phyloP scores from a whole-genome alignment of 2,329 filamentous ascomycete genomes.

The Rugonectria rugulosa region DNA sequence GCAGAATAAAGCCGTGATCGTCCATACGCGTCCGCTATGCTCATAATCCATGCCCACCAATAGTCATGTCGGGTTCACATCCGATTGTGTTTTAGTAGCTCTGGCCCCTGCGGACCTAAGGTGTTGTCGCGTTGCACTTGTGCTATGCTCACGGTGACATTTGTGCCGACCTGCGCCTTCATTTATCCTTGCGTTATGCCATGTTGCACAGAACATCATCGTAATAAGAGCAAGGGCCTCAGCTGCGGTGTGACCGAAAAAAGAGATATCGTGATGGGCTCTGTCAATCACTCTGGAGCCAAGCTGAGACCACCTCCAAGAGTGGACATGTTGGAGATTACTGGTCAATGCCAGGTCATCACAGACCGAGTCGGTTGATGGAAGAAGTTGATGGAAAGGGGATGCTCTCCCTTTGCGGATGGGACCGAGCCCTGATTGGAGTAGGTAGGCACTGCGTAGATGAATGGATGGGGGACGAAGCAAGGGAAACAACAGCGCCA shows the following conservation, averaged over 20 bases:
- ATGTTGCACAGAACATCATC: constrained; percentile 13
- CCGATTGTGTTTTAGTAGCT: too few species aligned
- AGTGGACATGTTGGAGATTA: constrained; percentile 38
- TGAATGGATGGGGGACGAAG: not conserved
- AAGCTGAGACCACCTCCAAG: constrained; percentile 35
- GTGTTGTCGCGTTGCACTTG: too few species aligned
- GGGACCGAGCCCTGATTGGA: not conserved
- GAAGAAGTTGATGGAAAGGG: not conserved
- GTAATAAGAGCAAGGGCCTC: constrained; percentile 5
- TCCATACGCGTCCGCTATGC: too few species aligned
- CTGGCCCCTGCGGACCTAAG: too few species aligned
- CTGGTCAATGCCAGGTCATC: constrained; percentile 37
- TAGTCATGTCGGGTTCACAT: too few species aligned
- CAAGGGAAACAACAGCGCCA: constrained; percentile 1
- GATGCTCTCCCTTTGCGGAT: not conserved
- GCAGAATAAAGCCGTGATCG: too few species aligned
- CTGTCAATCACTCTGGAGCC: constrained; percentile 15
- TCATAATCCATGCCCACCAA: too few species aligned
- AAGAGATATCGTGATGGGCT: constrained; percentile 13
- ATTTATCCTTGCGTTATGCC: constrained; percentile 1
- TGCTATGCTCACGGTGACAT: too few species aligned
- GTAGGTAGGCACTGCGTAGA: not conserved
- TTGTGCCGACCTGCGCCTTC: too few species aligned
- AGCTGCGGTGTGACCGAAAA: constrained; percentile 24
- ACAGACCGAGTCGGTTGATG: constrained; percentile 14